These are phyloP conservation scores for Colletotrichum tamarilloi DNA, from an alignment of 2,329 filamentous ascomycete genomes.

Conservation along the genomic window DNA sequence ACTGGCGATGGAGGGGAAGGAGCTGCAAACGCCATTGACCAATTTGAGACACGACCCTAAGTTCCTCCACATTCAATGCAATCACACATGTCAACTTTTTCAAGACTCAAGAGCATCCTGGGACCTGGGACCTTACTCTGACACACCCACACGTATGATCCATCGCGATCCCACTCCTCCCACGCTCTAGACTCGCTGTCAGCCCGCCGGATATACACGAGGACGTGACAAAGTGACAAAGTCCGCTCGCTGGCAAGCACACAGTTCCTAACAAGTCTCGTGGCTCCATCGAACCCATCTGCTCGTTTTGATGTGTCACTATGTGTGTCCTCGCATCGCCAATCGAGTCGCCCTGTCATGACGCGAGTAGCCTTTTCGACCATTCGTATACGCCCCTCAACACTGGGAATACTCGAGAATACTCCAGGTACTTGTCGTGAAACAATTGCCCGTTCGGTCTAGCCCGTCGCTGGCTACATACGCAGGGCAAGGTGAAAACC, in stretches of 20 bases:
- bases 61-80: constrained; percentile 14
- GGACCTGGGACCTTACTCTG: neutral
- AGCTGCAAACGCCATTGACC: constrained; percentile 20
- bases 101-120: neutral
- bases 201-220: neutral
- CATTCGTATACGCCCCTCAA: constrained; percentile 20
- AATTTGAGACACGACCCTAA: neutral
- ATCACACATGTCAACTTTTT: constrained; percentile 2
- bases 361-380: constrained; percentile 22
- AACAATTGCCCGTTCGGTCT: constrained; percentile 13
- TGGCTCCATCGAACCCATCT: neutral
- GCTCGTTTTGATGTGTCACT: neutral
- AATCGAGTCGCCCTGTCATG: neutral
- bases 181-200: neutral
- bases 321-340: neutral
- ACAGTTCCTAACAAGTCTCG: neutral
- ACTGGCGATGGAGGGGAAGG: neutral
- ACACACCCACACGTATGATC: constrained; percentile 6
- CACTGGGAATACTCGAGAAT: neutral
- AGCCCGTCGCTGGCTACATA: constrained; percentile 16
- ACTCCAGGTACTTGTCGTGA: neutral
- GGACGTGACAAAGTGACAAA: neutral
- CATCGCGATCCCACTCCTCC: constrained; percentile 18
- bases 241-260: neutral
- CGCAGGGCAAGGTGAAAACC: neutral